phyloP scores from a whole-genome alignment of 768 basidiomycete species.

The Coprinellus micaceus region DNA sequence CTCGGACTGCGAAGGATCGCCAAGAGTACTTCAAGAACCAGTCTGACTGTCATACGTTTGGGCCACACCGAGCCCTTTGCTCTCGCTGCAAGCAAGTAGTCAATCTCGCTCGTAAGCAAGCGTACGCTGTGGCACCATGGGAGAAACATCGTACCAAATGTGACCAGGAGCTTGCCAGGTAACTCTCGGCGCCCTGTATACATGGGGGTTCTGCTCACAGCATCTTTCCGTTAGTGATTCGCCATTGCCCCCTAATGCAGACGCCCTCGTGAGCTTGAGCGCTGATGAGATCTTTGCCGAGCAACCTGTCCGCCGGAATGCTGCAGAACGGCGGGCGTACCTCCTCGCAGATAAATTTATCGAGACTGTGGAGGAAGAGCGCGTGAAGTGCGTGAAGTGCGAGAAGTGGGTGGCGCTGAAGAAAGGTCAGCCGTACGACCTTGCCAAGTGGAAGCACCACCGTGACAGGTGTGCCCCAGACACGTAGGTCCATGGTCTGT shows the following conservation, averaged over 20 bases:
- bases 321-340: constrained; percentile 30
- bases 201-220: not conserved
- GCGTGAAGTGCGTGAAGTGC: constrained; percentile 59
- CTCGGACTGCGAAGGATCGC: constrained; percentile 60
- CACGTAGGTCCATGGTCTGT: constrained; percentile 33
- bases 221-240: constrained; percentile 19
- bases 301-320: constrained; percentile 25
- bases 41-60: constrained; percentile 51
- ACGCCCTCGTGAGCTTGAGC: constrained; percentile 7
- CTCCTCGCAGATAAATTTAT: constrained; percentile 53
- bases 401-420: constrained; percentile 60
- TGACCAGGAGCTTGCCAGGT: constrained; percentile 36
- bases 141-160: constrained; percentile 54
- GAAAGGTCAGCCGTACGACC: constrained; percentile 35
- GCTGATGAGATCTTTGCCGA: constrained; percentile 19
- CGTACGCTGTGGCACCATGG: constrained; percentile 61
- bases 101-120: constrained; percentile 49
- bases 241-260: constrained; percentile 17
- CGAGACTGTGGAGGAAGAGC: constrained; percentile 46
- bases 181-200: not conserved
- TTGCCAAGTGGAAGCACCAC: constrained; percentile 55
- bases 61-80: constrained; percentile 58
- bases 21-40: constrained; percentile 63
- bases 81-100: constrained; percentile 55
- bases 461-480: constrained; percentile 41